Conservation (phyloP, 305 asterid species). For the Rubia tinctorum region DNA sequence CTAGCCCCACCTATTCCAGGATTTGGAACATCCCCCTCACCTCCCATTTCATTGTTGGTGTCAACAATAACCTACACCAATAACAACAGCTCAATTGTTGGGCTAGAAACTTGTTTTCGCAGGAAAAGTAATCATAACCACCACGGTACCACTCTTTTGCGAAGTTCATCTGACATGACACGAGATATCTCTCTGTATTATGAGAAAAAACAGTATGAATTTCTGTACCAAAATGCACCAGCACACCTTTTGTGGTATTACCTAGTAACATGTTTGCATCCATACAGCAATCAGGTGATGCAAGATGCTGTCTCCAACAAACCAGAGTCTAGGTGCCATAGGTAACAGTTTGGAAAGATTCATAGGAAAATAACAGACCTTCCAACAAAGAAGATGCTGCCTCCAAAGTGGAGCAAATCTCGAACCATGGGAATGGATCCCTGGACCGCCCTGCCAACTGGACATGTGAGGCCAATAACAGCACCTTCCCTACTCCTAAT, state of each 20-base stretch:
- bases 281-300: too few species aligned
- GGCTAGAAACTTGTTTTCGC: background rate
- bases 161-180: slow-evolving; percentile 63
- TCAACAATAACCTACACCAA: slow-evolving; percentile 60
- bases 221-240: too few species aligned
- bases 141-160: slow-evolving; percentile 62
- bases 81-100: background rate
- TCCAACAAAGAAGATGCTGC: slow-evolving; percentile 80
- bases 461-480: slow-evolving; percentile 69
- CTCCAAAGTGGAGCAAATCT: slow-evolving; percentile 75
- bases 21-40: slow-evolving; percentile 76
- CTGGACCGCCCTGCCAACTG: slow-evolving; percentile 62
- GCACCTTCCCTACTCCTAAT: slow-evolving; percentile 60
- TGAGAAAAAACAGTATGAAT: slow-evolving; percentile 4
- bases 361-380: too few species aligned
- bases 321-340: too few species aligned
- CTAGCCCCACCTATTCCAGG: slow-evolving; percentile 73
- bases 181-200: slow-evolving; percentile 61
- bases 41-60: slow-evolving; percentile 83
- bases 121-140: background rate
- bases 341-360: too few species aligned
- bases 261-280: too few species aligned
- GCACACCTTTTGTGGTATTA: too few species aligned
- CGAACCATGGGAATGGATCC: slow-evolving; percentile 52
- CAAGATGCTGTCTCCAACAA: too few species aligned